These are phyloP conservation scores for Dittrichia graveolens DNA, from an alignment of 129 eudicot genomes.

Conservation along the genomic window DNA sequence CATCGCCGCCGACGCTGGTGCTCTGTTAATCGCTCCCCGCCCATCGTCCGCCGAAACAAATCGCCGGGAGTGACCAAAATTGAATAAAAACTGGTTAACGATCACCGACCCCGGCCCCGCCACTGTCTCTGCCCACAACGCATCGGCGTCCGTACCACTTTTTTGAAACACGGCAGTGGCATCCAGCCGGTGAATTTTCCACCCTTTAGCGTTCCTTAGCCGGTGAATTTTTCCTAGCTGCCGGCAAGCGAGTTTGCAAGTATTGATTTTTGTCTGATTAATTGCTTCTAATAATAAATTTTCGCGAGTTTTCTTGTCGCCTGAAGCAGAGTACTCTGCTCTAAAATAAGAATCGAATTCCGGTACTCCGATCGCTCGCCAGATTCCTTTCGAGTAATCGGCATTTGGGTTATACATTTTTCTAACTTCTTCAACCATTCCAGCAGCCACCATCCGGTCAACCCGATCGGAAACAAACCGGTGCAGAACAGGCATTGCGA, in stretches of 20 bases:
- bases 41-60: conserved; percentile 23
- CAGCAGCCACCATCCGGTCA: conserved; percentile 72
- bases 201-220: conserved; percentile 48
- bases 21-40: conserved; percentile 22
- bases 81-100: conserved; percentile 51
- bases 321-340: conserved; percentile 29
- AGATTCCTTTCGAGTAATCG: conserved; percentile 75
- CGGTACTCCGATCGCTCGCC: conserved; percentile 78
- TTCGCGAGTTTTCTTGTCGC: conserved; percentile 31
- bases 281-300: conserved; percentile 55
- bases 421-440: conserved; percentile 70
- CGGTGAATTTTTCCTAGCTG: conserved; percentile 68
- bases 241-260: conserved; percentile 53
- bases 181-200: conserved; percentile 76
- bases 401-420: conserved; percentile 50
- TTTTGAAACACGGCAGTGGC: conserved; percentile 68
- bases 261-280: conserved; percentile 53
- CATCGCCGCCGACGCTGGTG: conserved; percentile 34
- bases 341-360: conserved; percentile 73
- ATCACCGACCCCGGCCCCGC: conserved; percentile 45
- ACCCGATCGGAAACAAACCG: conserved; percentile 63
- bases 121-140: conserved; percentile 60
- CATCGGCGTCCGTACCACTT: conserved; percentile 46
- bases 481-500: conserved; percentile 55
- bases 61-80: conserved; percentile 31